Base-by-base conservation (phyloP, 768 basidiomycete genomes). In the Dioszegia hungarica region DNA sequence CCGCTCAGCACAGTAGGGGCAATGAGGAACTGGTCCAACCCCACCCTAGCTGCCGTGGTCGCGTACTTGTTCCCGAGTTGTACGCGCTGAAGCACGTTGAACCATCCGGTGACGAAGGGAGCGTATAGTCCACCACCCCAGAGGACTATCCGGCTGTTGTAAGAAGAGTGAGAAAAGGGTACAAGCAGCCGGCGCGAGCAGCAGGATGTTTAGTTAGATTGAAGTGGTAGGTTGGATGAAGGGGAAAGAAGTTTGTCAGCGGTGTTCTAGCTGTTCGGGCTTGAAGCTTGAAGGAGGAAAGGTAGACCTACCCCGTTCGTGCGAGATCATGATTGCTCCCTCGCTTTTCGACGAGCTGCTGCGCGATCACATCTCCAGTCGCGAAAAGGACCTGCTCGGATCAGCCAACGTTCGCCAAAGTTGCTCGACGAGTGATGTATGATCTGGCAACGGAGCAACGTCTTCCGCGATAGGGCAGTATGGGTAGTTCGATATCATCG, bases 41-140 rank as follows among this genome's bases (percentile, higher is more conserved):
- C 88, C 5, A 89, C 87, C 86, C 69, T 46, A 39, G 62, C 63
- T 19, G 65, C 56, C 0, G 68, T 62, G 19, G 60, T 64, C 25
- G 62, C 61, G 59, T 60, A 64, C 57, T 66, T 70, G 29, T 31
- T 43, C 39, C 61, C 55, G 70, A 90, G 87, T 61, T 84, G 83
- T 61, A 91, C 80, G 6, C 84, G 77, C 65, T 88, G 84, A 53
- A 92, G 80, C 57, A 85, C 77, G 49, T 82, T 79, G 66, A 87
- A 89, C 90, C 90, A 93, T 58, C 83, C 86, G 1, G 89, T 88
- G 72, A 92, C 80, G 14, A 82, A 79, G 3, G 91, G 89, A 2
- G 88, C 90, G 75, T 93, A 90, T 52, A 93, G 75, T 5, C 57
- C 56, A 83, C 88, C 89, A 75, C 89, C 88, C 68, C 88, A 90